Conservation (phyloP, 208 protist genomes). For the Wallacemonas sp. region DNA sequence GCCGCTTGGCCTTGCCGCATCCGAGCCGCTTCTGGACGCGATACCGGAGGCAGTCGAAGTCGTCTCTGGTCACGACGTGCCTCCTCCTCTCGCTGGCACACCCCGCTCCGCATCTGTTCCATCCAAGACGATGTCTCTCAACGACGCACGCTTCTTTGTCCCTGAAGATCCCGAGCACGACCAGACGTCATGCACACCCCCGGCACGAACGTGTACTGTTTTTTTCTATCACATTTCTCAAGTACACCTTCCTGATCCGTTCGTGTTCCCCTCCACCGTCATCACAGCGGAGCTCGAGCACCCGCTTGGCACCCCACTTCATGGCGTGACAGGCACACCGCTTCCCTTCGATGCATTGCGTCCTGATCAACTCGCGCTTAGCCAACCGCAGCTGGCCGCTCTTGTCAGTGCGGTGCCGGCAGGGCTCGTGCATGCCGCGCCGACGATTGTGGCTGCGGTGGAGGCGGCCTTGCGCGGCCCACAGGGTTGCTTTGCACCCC, state of each 20-base stretch:
- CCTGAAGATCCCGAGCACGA: too few species aligned
- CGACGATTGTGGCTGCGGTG: conserved; percentile 12
- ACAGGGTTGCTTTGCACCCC: not conserved
- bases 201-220: not conserved
- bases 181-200: not conserved
- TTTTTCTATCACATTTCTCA: conserved; percentile 85
- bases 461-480: not conserved
- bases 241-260: conserved; percentile 43
- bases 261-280: conserved; percentile 39
- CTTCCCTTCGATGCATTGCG: conserved; percentile 18
- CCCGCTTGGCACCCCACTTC: conserved; percentile 37
- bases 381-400: conserved; percentile 28
- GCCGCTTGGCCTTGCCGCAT: too few species aligned
- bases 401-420: not conserved
- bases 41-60: conserved; percentile 4
- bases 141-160: too few species aligned
- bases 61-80: too few species aligned
- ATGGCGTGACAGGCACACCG: conserved; percentile 48
- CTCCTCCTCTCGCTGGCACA: too few species aligned
- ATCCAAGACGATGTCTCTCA: too few species aligned
- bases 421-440: conserved; percentile 19
- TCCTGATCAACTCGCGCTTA: not conserved
- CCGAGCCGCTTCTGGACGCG: too few species aligned
- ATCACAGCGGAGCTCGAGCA: conserved; percentile 39
- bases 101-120: too few species aligned